phyloP scores from a whole-genome alignment of 306 rosid genomes.

The Corylus americana region DNA sequence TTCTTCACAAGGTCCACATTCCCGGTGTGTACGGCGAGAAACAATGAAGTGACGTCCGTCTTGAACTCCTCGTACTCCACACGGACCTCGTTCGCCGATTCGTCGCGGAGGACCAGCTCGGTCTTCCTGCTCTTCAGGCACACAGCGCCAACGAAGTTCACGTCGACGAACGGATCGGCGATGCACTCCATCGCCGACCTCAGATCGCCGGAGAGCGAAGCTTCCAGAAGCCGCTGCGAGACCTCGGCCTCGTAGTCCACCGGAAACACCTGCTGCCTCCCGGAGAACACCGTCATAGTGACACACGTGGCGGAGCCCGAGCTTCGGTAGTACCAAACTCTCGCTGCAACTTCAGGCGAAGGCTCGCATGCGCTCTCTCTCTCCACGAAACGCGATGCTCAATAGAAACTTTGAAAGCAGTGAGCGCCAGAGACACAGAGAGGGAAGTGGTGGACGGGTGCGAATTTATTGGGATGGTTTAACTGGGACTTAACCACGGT shows the following conservation, averaged over 20 bases:
- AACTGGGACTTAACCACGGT: conserved; percentile 23
- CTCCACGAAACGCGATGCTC: conserved; percentile 34
- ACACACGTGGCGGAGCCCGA: conserved; percentile 8
- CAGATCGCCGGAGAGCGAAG: conserved; percentile 79
- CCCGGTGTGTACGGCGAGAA: conserved; percentile 83
- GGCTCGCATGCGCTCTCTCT: conserved; percentile 25
- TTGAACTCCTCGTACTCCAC: conserved; percentile 66
- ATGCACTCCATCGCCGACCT: conserved; percentile 54
- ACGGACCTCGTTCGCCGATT: conserved; percentile 62
- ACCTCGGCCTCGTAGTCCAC: conserved; percentile 76
- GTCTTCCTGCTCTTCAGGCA: conserved; percentile 50
- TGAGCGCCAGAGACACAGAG: conserved; percentile 53
- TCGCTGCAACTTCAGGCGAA: conserved; percentile 21
- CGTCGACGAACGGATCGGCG: conserved; percentile 76
- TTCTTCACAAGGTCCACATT: conserved; percentile 56
- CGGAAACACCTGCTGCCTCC: conserved; percentile 83
- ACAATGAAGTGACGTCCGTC: conserved; percentile 82
- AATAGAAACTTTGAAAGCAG: conserved; percentile 60
- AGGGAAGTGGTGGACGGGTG: neutral
- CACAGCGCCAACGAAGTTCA: conserved; percentile 84
- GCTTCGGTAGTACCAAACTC: neutral
- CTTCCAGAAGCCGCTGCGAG: conserved; percentile 80
- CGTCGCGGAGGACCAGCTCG: conserved; percentile 50
- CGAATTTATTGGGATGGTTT: conserved; percentile 43
- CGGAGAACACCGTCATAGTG: conserved; percentile 76